Percentiles rank a stretch among this genome's conserved stretches.
Conservation (phyloP, 2,329 filamentous ascomycete species). For the Leptosphaerulina australis region DNA sequence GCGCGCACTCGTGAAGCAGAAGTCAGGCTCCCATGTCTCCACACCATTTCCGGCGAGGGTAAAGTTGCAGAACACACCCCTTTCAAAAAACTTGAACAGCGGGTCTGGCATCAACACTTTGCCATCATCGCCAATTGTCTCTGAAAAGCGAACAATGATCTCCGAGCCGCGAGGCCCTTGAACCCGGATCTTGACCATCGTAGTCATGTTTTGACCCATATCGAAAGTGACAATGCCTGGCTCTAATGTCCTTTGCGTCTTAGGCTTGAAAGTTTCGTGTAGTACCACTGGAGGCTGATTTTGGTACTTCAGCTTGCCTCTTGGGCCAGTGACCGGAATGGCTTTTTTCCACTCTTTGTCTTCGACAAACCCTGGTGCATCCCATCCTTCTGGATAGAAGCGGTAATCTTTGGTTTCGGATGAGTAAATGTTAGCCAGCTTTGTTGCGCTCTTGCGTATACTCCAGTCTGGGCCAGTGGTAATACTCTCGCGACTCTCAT, state of each 20-base stretch:
- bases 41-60: constrained; percentile 39
- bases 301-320: constrained; percentile 50
- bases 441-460: constrained; percentile 48
- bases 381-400: constrained; percentile 47
- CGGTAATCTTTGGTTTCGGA: constrained; percentile 50
- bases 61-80: constrained; percentile 50
- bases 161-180: constrained; percentile 37
- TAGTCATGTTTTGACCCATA: constrained; percentile 45
- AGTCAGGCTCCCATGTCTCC: constrained; percentile 51
- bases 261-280: constrained; percentile 47
- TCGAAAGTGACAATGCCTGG: constrained; percentile 39
- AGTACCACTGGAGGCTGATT: constrained; percentile 50
- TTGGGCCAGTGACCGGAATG: constrained; percentile 49
- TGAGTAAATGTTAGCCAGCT: constrained; percentile 51
- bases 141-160: constrained; percentile 40
- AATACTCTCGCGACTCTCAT: constrained; percentile 46
- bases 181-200: constrained; percentile 38
- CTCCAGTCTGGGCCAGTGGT: constrained; percentile 50
- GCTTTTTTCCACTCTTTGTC: constrained; percentile 42
- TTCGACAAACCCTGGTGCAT: constrained; percentile 33
- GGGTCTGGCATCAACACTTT: constrained; percentile 52
- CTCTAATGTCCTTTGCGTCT: constrained; percentile 22
- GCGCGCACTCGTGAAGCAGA: constrained; percentile 52
- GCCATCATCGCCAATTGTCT: constrained; percentile 40
- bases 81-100: constrained; percentile 48